A percentile compares a stretch with the other conserved stretches of the same genome.
Evolutionary conservation across 371 early-diverging fungal species (phyloP).

Genomic region (Cokeromyces recurvatus): DNA sequence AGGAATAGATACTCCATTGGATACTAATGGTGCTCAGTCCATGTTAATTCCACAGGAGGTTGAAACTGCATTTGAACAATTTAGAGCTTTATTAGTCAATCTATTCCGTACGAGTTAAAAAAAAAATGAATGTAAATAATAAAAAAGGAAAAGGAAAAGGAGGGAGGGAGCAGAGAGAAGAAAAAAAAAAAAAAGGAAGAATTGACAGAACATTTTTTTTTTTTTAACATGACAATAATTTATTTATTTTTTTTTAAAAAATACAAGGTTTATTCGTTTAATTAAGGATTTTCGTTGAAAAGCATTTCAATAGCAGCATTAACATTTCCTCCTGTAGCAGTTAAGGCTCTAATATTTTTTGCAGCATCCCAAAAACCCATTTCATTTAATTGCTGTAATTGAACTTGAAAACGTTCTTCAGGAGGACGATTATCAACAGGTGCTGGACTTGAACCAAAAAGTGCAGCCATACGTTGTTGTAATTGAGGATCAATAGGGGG

Average conservation of each 20-base stretch:
- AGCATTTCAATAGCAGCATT: constrained; percentile 91
- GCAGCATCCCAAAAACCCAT: constrained; percentile 95
- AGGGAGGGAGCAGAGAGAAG: too few species aligned
- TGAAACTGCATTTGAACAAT: constrained; percentile 38
- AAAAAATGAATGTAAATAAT: background rate
- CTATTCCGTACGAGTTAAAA: constrained; percentile 37
- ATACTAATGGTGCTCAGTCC: background rate
- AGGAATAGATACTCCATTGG: too few species aligned
- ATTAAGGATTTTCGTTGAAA: constrained; percentile 42
- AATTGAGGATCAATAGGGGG: constrained; percentile 45
- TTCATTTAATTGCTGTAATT: constrained; percentile 90
- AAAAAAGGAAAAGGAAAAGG: too few species aligned
- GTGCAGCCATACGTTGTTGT: constrained; percentile 45
- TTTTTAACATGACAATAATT: too few species aligned
- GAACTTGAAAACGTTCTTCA: constrained; percentile 87
- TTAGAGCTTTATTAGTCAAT: constrained; percentile 28
- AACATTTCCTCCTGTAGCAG: constrained; percentile 85
- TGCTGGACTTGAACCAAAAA: constrained; percentile 25
- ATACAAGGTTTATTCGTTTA: too few species aligned
- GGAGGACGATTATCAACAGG: constrained; percentile 59
- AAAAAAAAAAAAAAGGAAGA: too few species aligned
- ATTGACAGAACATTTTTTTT: too few species aligned
- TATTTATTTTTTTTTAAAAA: background rate
- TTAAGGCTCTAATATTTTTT: constrained; percentile 87
- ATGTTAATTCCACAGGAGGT: constrained; percentile 24